A percentile compares a stretch with the other conserved stretches of the same genome.
Conservation (phyloP, 2,329 filamentous ascomycete species). For the Diaporthe citrichinensis region DNA sequence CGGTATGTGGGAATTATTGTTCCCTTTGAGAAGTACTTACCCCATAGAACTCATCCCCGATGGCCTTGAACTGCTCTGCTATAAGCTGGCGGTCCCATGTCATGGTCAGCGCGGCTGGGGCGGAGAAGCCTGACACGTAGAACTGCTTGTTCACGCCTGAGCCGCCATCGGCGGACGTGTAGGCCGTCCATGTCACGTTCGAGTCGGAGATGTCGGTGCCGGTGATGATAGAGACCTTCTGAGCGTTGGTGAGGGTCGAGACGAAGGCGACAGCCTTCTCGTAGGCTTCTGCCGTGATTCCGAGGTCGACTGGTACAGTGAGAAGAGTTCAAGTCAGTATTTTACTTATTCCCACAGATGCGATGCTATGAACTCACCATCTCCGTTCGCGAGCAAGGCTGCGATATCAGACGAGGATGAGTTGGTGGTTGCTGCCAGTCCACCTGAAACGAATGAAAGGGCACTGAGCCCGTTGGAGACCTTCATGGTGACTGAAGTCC, state of each 20-base stretch:
- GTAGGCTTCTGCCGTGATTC: slow-evolving; percentile 15
- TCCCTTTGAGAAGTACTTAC: slow-evolving; percentile 17
- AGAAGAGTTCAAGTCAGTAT: background rate
- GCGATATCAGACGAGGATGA: background rate
- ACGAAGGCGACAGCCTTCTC: slow-evolving; percentile 15
- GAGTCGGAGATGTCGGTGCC: slow-evolving; percentile 5
- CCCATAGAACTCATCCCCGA: slow-evolving; percentile 43
- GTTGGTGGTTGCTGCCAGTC: slow-evolving; percentile 19
- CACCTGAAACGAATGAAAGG: slow-evolving; percentile 9
- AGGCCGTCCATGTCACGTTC: slow-evolving; percentile 61
- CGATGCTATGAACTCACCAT: background rate
- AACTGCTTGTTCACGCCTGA: slow-evolving; percentile 43
- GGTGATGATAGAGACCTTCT: slow-evolving; percentile 26
- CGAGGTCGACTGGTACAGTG: slow-evolving; percentile 21
- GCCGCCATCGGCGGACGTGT: slow-evolving; percentile 41
- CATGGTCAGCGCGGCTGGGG: slow-evolving; percentile 43
- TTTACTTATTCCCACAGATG: fast-evolving
- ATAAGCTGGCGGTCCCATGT: slow-evolving; percentile 44
- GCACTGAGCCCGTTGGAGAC: background rate
- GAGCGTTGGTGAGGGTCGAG: background rate
- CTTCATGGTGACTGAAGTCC: slow-evolving; percentile 3
- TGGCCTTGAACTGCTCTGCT: slow-evolving; percentile 40
- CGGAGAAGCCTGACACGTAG: slow-evolving; percentile 44
- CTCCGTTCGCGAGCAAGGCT: slow-evolving; percentile 10
- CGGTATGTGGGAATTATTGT: too few relatives aligned